These are phyloP conservation scores for Ogataea ganodermae DNA, from an alignment of 805 yeast genomes.

Conservation along the genomic window DNA sequence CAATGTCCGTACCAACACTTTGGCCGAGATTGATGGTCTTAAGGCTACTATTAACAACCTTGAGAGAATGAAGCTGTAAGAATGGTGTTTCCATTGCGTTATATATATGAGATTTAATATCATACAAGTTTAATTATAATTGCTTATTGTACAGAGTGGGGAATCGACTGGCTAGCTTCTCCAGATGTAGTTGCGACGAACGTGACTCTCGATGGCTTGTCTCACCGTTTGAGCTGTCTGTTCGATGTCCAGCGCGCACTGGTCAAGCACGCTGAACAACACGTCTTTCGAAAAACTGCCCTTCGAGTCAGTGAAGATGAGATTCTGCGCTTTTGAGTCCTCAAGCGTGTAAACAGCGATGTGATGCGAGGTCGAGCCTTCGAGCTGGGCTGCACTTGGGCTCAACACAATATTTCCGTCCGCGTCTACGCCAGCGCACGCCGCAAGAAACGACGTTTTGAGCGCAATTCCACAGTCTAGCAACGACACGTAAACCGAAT, in stretches of 20 bases:
- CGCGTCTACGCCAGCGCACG: slow-evolving; percentile 37
- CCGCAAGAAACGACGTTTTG: slow-evolving; percentile 59
- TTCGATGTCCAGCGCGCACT: slow-evolving; percentile 50
- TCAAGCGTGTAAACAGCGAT: slow-evolving; percentile 60
- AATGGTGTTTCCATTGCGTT: not conserved
- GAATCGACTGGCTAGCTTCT: slow-evolving; percentile 6
- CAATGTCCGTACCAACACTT: slow-evolving; percentile 64
- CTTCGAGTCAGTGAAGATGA: slow-evolving; percentile 69
- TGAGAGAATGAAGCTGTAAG: slow-evolving; percentile 68
- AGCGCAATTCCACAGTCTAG: slow-evolving; percentile 79
- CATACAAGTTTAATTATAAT: not conserved
- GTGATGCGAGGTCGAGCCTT: slow-evolving; percentile 58
- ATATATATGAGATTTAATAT: not conserved
- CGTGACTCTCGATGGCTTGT: slow-evolving; percentile 46
- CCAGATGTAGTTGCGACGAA: slow-evolving; percentile 64
- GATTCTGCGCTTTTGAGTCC: slow-evolving; percentile 50
- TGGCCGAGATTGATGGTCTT: slow-evolving; percentile 89
- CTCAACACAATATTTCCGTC: slow-evolving; percentile 36
- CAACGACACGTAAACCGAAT: slow-evolving; percentile 72
- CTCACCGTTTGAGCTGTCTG: slow-evolving; percentile 48
- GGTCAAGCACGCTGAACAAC: slow-evolving; percentile 53
- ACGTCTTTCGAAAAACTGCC: slow-evolving; percentile 67
- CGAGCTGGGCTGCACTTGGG: slow-evolving; percentile 50
- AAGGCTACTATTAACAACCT: slow-evolving; percentile 83
- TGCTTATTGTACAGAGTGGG: not conserved